Percentiles rank a stretch among this genome's conserved stretches.
Conservation (phyloP, 2,329 filamentous ascomycete genomes). For the Didymella exigua region DNA sequence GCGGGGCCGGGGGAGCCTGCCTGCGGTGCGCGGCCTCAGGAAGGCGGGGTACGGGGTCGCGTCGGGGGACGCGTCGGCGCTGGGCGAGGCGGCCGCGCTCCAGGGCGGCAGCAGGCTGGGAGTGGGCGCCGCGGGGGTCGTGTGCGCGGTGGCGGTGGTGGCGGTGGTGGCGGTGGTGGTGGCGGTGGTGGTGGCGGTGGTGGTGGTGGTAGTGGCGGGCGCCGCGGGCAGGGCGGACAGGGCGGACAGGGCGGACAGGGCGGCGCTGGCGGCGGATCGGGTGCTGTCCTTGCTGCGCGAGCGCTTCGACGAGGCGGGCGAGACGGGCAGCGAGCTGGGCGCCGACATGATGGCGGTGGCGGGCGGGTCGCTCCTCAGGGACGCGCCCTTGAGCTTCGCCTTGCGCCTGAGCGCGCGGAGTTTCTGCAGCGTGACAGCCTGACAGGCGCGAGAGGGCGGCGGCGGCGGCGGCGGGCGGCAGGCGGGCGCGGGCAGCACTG, state of each 20-base stretch:
- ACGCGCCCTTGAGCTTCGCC: slow-evolving; percentile 43
- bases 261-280: slow-evolving; percentile 36
- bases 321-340: slow-evolving; percentile 38
- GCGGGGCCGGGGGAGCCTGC: slow-evolving; percentile 51
- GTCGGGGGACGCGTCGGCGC: slow-evolving; percentile 10
- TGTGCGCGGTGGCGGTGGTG: slow-evolving; percentile 35
- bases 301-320: slow-evolving; percentile 48
- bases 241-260: slow-evolving; percentile 30
- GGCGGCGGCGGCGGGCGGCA: too few relatives aligned
- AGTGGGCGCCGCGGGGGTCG: slow-evolving; percentile 40
- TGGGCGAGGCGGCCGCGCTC: slow-evolving; percentile 18
- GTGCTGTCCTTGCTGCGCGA: slow-evolving; percentile 49
- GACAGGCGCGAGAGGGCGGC: slow-evolving; percentile 23
- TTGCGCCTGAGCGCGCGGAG: slow-evolving; percentile 49
- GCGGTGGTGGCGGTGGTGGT: slow-evolving; percentile 31
- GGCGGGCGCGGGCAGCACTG: too few relatives aligned
- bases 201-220: slow-evolving; percentile 38
- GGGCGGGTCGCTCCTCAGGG: slow-evolving; percentile 26
- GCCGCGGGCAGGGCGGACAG: too few relatives aligned
- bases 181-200: slow-evolving; percentile 34
- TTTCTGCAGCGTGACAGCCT: slow-evolving; percentile 49
- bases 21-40: slow-evolving; percentile 55
- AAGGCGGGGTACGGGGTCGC: slow-evolving; percentile 53
- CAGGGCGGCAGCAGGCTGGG: slow-evolving; percentile 40
- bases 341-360: slow-evolving; percentile 30